Conservation (phyloP, 306 rosid species). For the Dalbergia cochinchinensis region DNA sequence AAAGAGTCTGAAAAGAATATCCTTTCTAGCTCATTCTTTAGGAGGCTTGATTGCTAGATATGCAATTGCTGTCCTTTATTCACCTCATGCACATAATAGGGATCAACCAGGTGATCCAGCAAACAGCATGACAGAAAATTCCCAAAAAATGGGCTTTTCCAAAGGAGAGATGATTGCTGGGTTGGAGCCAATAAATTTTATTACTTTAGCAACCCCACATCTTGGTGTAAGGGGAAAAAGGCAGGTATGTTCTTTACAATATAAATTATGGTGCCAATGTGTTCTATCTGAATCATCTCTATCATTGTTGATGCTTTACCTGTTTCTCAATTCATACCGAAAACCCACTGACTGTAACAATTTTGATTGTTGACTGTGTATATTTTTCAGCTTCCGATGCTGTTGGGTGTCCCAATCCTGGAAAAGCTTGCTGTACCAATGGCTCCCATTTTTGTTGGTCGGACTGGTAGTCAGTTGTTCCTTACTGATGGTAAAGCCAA, state of each 20-base stretch:
- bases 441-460: slow-evolving; percentile 87
- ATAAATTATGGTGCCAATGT: slow-evolving; percentile 35
- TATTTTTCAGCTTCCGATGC: slow-evolving; percentile 85
- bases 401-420: slow-evolving; percentile 80
- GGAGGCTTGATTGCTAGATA: slow-evolving; percentile 97
- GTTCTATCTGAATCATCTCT: neutral
- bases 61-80: slow-evolving; percentile 81
- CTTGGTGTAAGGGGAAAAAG: slow-evolving; percentile 93
- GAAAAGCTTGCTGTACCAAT: slow-evolving; percentile 88
- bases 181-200: slow-evolving; percentile 88
- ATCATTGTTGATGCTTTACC: slow-evolving; percentile 20
- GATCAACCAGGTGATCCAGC: slow-evolving; percentile 52
- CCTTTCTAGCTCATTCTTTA: slow-evolving; percentile 94
- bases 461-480: slow-evolving; percentile 93
- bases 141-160: slow-evolving; percentile 47
- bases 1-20: slow-evolving; percentile 76
- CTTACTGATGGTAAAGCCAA: slow-evolving; percentile 92
- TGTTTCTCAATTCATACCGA: slow-evolving; percentile 36
- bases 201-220: slow-evolving; percentile 96
- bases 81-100: slow-evolving; percentile 45
- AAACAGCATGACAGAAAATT: slow-evolving; percentile 45
- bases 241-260: slow-evolving; percentile 71
- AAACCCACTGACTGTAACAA: slow-evolving; percentile 24
- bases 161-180: slow-evolving; percentile 80
- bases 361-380: slow-evolving; percentile 33